Conservation (phyloP, 768 basidiomycete genomes). For the Boletus insuetus region DNA sequence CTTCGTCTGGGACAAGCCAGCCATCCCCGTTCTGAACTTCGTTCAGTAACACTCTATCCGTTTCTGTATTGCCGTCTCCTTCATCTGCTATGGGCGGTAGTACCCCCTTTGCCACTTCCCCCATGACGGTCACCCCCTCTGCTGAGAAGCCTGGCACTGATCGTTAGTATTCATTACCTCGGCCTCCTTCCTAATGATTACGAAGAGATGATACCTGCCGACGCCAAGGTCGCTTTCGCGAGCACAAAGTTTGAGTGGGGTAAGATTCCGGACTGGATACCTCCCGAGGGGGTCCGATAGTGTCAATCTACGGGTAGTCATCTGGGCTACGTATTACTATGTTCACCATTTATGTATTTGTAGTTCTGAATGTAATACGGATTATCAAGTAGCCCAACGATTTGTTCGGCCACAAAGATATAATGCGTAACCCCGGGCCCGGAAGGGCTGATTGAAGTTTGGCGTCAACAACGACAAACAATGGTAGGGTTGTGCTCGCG, state of each 20-base stretch:
- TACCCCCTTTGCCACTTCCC: slow-evolving; percentile 26
- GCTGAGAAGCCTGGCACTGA: slow-evolving; percentile 43
- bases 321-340: background rate
- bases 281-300: slow-evolving; percentile 59
- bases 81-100: slow-evolving; percentile 20
- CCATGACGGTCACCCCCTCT: slow-evolving; percentile 23
- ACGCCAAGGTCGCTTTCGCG: slow-evolving; percentile 52
- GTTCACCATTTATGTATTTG: slow-evolving; percentile 4
- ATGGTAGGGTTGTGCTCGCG: background rate
- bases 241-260: slow-evolving; percentile 62
- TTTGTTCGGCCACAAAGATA: no score
- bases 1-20: slow-evolving; percentile 15
- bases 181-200: slow-evolving; percentile 58
- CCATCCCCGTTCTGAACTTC: slow-evolving; percentile 29
- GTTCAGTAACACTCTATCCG: slow-evolving; percentile 18
- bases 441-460: no score
- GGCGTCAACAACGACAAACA: slow-evolving; percentile 18
- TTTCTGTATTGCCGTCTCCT: slow-evolving; percentile 13
- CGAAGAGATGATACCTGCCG: slow-evolving; percentile 48
- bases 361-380: background rate
- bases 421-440: no score
- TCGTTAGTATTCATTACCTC: slow-evolving; percentile 62
- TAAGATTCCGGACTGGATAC: slow-evolving; percentile 72
- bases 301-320: no score
- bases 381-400: no score